Percentiles rank a stretch among this genome's conserved stretches.
phyloP scores from a whole-genome alignment of 345 rosid species.

The Eucalyptus marginata region DNA sequence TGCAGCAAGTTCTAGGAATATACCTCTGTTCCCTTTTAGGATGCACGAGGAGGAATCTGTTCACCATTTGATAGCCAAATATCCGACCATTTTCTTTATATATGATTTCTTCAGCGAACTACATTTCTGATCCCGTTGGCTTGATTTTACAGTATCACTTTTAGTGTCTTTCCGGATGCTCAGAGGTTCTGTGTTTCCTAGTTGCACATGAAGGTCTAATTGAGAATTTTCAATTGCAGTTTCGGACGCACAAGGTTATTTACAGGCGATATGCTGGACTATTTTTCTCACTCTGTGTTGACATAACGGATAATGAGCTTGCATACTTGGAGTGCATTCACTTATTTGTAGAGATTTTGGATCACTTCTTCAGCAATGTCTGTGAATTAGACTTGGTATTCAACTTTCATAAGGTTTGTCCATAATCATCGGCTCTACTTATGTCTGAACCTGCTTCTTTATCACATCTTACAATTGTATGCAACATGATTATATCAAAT shows the following conservation, averaged over 20 bases:
- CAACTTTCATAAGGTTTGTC: conserved; percentile 85
- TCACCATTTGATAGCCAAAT: background rate
- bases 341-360: conserved; percentile 91
- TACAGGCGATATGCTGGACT: conserved; percentile 95
- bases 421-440: background rate
- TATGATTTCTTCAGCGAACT: background rate
- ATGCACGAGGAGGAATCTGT: background rate
- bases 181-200: background rate
- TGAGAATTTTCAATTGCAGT: conserved; percentile 27
- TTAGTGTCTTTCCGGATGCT: background rate
- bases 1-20: background rate
- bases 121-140: background rate
- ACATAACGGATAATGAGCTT: conserved; percentile 88
- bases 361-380: conserved; percentile 99
- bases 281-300: conserved; percentile 92
- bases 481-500: background rate
- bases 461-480: background rate
- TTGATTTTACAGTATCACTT: background rate
- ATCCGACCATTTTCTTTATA: background rate
- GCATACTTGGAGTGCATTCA: conserved; percentile 93
- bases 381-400: conserved; percentile 97
- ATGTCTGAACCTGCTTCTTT: background rate
- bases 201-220: background rate
- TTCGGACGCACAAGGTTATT: conserved; percentile 89
- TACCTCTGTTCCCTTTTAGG: background rate